Base-by-base conservation (phyloP, 805 yeast species). In the Blastobotrys muscicola region DNA sequence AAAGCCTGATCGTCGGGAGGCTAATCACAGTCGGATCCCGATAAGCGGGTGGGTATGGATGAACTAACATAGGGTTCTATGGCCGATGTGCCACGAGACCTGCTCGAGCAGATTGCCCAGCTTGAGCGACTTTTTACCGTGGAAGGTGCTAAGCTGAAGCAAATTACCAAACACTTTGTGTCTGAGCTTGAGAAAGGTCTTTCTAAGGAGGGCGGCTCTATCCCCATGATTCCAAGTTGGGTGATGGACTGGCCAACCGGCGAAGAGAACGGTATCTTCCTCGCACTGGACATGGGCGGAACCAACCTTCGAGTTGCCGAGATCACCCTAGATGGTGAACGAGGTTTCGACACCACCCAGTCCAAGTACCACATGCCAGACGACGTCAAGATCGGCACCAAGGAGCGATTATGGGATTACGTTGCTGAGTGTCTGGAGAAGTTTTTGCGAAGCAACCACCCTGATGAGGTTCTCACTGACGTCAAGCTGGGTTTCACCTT, bases 171-270 rank as follows among this genome's bases (percentile, higher is more conserved):
- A 39, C 94, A 82, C 59, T 90, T 90, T 65, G 74, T 82, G 43
- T 46, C 62, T 20, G 97, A 90, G 67, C 76, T 90, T 56, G 77
- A 79, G 50, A 83, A 83, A 64, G 97, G 97, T 48, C 72, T 83
- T 53, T 71, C 80, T 51, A 30, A 50, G 48, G 64, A 71, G 45
- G 90, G 92, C 42, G 94, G 92, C 46, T 82, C 81, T 63, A 85
- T 86, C 58, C 97, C 98, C 49, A 90, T 90, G 97, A 87, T 82
- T 60, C 95, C 95, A 39, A 85, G 94, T 49, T 90, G 97, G 97
- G 97, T 90, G 44, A 70, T 87, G 73, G 94, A 83, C 58, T 82
- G 71, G 70, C 97, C 97, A 52, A 81, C 90, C 41, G 98, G 98
- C 52, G 68, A 78, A 53, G 98, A 90, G 65, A 74, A 73, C 35